A percentile compares a stretch with the other conserved stretches of the same genome.
Conservation (phyloP, 2,329 filamentous ascomycete species). For the Septoria petroselini region DNA sequence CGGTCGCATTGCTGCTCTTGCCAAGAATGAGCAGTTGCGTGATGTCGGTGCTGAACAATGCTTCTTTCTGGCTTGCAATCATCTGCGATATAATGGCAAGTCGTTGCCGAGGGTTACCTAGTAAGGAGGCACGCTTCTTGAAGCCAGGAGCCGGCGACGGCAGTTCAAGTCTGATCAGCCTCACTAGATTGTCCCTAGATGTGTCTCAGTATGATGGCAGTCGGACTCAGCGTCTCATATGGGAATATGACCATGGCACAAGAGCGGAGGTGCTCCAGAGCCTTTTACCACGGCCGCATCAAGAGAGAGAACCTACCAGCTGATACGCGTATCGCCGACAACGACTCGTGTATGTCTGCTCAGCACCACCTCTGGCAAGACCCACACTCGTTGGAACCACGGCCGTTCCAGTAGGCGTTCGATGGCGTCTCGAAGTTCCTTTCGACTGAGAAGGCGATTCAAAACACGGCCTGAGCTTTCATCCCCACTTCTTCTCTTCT, state of each 20-base stretch:
- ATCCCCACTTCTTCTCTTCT: slow-evolving; percentile 27
- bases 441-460: slow-evolving; percentile 25
- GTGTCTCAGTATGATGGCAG: background rate
- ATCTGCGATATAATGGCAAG: slow-evolving; percentile 36
- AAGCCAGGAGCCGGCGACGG: slow-evolving; percentile 23
- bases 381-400: slow-evolving; percentile 36
- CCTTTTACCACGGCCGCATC: too few species aligned
- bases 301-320: slow-evolving; percentile 17
- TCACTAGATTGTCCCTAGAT: slow-evolving; percentile 29
- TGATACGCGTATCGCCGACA: slow-evolving; percentile 23
- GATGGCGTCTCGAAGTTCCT: slow-evolving; percentile 32
- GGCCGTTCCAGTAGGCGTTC: slow-evolving; percentile 31
- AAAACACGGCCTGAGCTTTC: slow-evolving; percentile 19
- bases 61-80: slow-evolving; percentile 30
- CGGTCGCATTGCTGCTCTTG: slow-evolving; percentile 34
- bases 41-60: slow-evolving; percentile 32
- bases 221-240: too few species aligned
- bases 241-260: background rate
- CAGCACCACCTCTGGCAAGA: slow-evolving; percentile 30
- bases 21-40: slow-evolving; percentile 34
- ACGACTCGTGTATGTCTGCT: slow-evolving; percentile 26
- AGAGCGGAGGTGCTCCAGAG: too few species aligned
- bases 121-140: slow-evolving; percentile 31
- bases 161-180: slow-evolving; percentile 29
- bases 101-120: slow-evolving; percentile 34